Percentiles rank a stretch among this genome's conserved stretches.
Evolutionary conservation across 2,329 filamentous ascomycete genomes (phyloP).

Genomic region (Aspergillus clavatus): DNA sequence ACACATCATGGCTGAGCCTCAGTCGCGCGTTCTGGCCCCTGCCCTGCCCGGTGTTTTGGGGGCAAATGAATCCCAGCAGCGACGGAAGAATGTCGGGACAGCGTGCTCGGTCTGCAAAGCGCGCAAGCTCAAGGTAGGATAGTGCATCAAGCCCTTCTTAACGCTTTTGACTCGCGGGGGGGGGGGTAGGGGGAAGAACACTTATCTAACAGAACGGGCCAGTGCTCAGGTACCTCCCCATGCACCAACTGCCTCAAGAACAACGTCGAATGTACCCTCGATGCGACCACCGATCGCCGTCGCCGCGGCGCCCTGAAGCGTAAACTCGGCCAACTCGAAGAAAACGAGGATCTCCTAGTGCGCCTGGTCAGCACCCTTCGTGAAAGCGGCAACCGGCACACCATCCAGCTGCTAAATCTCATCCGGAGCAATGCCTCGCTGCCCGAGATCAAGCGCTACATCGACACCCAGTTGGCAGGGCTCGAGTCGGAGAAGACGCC

Average conservation of each 20-base stretch:
- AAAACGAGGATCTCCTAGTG: slow-evolving; percentile 23
- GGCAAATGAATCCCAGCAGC: slow-evolving; percentile 11
- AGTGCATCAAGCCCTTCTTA: neutral
- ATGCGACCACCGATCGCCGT: slow-evolving; percentile 19
- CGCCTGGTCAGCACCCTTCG: slow-evolving; percentile 21
- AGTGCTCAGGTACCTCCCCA: slow-evolving; percentile 22
- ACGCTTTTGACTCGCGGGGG: no score
- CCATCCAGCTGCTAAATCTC: slow-evolving; percentile 20
- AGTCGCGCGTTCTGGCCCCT: slow-evolving; percentile 14
- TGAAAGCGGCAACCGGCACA: slow-evolving; percentile 16
- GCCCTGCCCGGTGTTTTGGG: slow-evolving; percentile 10
- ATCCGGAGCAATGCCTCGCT: slow-evolving; percentile 26
- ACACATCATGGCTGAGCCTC: slow-evolving; percentile 13
- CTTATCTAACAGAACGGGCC: no score
- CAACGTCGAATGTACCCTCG: slow-evolving; percentile 20
- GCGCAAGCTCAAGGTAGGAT: slow-evolving; percentile 24
- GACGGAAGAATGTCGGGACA: slow-evolving; percentile 22
- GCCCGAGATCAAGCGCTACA: slow-evolving; percentile 22
- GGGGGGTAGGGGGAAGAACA: no score
- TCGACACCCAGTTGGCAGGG: slow-evolving; percentile 21
- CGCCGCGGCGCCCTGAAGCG: slow-evolving; percentile 23
- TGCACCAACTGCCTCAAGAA: slow-evolving; percentile 21
- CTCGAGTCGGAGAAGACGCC: slow-evolving; percentile 18
- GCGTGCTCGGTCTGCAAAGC: slow-evolving; percentile 23
- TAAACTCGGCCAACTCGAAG: slow-evolving; percentile 22